Conservation (phyloP, 306 rosid genomes). For the Acacia acuminata region DNA sequence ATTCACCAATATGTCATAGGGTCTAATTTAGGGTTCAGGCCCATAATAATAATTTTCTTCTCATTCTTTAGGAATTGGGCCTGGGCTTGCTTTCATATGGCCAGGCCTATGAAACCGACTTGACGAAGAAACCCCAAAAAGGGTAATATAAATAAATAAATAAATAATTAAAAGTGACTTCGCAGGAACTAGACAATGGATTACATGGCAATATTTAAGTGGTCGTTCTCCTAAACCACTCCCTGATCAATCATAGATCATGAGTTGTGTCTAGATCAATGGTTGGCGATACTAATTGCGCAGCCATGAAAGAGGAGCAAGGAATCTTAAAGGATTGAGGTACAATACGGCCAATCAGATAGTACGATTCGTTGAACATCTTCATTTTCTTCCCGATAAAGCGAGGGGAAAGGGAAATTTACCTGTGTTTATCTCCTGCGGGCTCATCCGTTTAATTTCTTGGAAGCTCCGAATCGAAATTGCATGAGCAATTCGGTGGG, state of each 20-base stretch:
- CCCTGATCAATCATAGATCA: neutral
- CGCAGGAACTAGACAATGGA: neutral
- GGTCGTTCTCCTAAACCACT: neutral
- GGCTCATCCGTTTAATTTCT: neutral
- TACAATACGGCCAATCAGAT: neutral
- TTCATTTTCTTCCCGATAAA: neutral
- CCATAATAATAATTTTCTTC: neutral
- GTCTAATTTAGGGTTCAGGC: neutral
- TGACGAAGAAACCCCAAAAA: neutral
- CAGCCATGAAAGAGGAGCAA: neutral
- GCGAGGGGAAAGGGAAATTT: neutral
- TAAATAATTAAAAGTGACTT: neutral
- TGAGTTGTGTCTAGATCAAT: neutral
- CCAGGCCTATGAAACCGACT: neutral
- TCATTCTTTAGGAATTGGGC: neutral
- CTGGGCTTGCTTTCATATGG: neutral
- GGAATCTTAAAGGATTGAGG: neutral
- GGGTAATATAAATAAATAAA: neutral
- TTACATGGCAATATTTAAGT: constrained; percentile 2
- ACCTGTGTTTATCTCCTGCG: neutral
- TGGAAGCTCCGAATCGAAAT: constrained; percentile 24
- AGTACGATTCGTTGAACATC: neutral
- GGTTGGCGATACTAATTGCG: neutral
- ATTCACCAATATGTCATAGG: no score
- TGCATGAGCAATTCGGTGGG: constrained; percentile 54